Evolutionary conservation across 768 basidiomycete species (phyloP).

Genomic region (Asterophora parasitica): DNA sequence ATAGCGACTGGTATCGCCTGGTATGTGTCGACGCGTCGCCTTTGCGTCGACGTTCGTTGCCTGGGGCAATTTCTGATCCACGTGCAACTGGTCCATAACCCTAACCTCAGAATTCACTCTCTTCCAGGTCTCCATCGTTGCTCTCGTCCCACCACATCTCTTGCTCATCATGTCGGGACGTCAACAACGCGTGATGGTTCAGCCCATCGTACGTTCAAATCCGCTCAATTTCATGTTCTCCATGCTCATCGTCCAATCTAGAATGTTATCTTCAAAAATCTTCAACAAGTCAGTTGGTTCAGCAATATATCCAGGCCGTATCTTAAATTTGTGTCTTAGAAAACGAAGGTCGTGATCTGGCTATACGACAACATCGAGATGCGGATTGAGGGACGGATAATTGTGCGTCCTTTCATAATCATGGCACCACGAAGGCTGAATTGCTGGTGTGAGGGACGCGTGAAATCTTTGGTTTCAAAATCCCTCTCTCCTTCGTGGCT

Average conservation of each 20-base stretch:
- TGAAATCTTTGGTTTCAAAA: neutral
- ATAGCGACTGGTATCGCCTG: constrained; percentile 7
- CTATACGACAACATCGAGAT: constrained; percentile 95
- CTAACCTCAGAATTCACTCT: constrained; percentile 19
- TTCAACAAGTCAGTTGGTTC: constrained; percentile 61
- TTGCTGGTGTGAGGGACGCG: neutral
- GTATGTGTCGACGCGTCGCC: constrained; percentile 22
- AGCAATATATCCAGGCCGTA: constrained; percentile 4
- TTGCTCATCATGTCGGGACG: constrained; percentile 74
- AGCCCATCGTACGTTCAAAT: constrained; percentile 82
- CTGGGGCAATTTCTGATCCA: constrained; percentile 11
- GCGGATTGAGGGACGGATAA: constrained; percentile 93
- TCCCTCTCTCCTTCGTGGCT: neutral
- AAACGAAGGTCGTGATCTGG: constrained; percentile 87
- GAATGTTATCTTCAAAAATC: constrained; percentile 98
- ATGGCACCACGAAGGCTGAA: neutral
- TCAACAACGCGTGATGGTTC: constrained; percentile 97
- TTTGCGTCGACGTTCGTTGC: constrained; percentile 7
- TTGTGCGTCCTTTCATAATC: constrained; percentile 56
- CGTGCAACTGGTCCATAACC: constrained; percentile 20
- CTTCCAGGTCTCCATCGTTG: constrained; percentile 11
- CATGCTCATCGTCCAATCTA: constrained; percentile 25
- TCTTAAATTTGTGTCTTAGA: constrained; percentile 30
- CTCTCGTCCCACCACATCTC: constrained; percentile 8
- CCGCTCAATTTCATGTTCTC: constrained; percentile 1